A percentile compares a stretch with the other conserved stretches of the same genome.
Evolutionary conservation across 306 rosid species (phyloP).

Genomic region (Prunus mume): DNA sequence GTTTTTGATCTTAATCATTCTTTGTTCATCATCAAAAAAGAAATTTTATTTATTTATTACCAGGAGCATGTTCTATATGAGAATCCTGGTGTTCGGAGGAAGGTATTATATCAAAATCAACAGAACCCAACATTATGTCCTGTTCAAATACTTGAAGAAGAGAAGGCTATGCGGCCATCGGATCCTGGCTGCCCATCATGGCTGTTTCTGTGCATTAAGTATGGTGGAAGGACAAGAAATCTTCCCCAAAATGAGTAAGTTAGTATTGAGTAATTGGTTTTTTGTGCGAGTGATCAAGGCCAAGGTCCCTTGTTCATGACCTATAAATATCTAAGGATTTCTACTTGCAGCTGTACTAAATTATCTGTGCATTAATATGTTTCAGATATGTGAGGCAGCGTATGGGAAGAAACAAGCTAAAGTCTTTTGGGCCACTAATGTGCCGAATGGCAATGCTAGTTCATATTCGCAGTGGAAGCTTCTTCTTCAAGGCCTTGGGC

Average conservation of each 20-base stretch:
- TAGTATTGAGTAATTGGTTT: not conserved
- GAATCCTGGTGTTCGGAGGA: slow-evolving; percentile 71
- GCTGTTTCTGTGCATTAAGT: slow-evolving; percentile 87
- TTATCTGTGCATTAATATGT: slow-evolving; percentile 9
- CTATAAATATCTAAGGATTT: not conserved
- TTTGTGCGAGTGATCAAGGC: not conserved
- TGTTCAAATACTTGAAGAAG: slow-evolving; percentile 75
- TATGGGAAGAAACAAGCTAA: slow-evolving; percentile 92
- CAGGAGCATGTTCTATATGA: slow-evolving; percentile 81
- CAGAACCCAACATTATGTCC: slow-evolving; percentile 64
- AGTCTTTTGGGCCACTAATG: slow-evolving; percentile 63
- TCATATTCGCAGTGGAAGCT: slow-evolving; percentile 78
- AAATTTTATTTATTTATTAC: not conserved
- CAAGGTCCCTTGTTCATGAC: slow-evolving; percentile 1
- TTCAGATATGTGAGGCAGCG: slow-evolving; percentile 59
- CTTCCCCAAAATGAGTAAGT: slow-evolving; percentile 92
- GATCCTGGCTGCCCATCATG: slow-evolving; percentile 75
- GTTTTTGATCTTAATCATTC: not conserved
- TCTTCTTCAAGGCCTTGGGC: slow-evolving; percentile 92
- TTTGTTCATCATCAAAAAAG: slow-evolving; percentile 2
- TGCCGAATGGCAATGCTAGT: slow-evolving; percentile 60
- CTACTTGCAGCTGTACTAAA: slow-evolving; percentile 2
- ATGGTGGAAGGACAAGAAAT: slow-evolving; percentile 94
- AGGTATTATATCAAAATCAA: slow-evolving; percentile 59
- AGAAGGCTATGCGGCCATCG: slow-evolving; percentile 77